Conservation (phyloP, 1,284 basidiomycete species). For the Stygiomarasmius scandens region DNA sequence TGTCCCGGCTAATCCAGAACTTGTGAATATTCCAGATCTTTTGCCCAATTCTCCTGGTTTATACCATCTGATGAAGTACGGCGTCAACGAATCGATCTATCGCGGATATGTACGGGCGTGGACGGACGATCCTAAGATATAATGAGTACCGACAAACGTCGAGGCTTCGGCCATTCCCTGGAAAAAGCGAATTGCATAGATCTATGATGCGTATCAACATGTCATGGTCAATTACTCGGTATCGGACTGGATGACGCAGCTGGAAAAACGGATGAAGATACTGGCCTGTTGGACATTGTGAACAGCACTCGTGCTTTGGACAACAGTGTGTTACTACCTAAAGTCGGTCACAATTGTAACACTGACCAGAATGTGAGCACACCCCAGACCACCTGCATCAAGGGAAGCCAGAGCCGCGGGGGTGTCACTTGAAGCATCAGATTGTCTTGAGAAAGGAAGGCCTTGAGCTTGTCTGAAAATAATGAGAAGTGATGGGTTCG, state of each 20-base stretch:
- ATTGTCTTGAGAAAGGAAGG: constrained; percentile 48
- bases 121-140: constrained; percentile 68
- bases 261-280: background rate
- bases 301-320: constrained; percentile 55
- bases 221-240: constrained; percentile 12
- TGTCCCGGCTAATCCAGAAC: constrained; percentile 66
- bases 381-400: constrained; percentile 68
- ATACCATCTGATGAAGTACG: constrained; percentile 56
- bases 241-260: background rate
- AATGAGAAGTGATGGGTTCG: constrained; percentile 10
- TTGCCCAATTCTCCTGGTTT: constrained; percentile 70
- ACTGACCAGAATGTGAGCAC: constrained; percentile 62
- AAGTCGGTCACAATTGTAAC: background rate
- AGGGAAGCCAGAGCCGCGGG: constrained; percentile 67
- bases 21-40: constrained; percentile 72
- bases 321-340: background rate
- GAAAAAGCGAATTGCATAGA: constrained; percentile 75
- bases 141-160: constrained; percentile 76
- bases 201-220: constrained; percentile 35
- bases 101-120: background rate
- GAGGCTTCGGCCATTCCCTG: constrained; percentile 76
- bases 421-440: constrained; percentile 62
- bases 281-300: constrained; percentile 57
- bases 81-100: background rate
- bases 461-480: background rate